Evolutionary conservation across 2,329 filamentous ascomycete species (phyloP), one percentile per base, ranked within the genome.

Genomic region (Apiospora phragmitis): DNA sequence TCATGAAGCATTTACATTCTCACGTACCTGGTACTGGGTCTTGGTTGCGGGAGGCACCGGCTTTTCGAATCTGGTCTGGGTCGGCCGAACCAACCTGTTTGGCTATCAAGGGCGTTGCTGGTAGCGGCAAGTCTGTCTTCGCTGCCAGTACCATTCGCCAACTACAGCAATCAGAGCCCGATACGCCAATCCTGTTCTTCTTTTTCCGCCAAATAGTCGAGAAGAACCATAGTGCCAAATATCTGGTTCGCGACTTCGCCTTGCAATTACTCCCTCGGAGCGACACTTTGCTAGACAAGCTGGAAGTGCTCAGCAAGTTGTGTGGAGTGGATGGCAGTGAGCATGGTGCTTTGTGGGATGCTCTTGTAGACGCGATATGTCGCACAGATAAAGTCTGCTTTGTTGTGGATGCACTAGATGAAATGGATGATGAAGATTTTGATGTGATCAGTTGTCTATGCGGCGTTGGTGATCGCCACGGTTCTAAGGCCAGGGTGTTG

Each of bases 351-450:
- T 71, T 84, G 4, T 82, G 80, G 80, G 71, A 74, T 5, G 67
- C 78, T 43, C 71, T 83, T 5, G 69, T 74, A 7, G 72, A 73
- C 38, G 77, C 77, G 0, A 67, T 81, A 11, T n/a, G 65, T 65
- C 2, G 45, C 65, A 6, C 71, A 77, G 26, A 74, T 70, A 51
- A 71, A 41, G 81, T 78, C 0, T 85, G 81, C 68, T 82, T 80
- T 43, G 76, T 86, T 1, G 77, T 78, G 0, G 84, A 86, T 71
- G 84, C 83, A 0, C 76, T 86, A 2, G 85, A 87, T 71, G 85
- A 87, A 74, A 85, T 86, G 80, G 81, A 84, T 51, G 49, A 74
- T n/a, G 80, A 76, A 0, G 75, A 82, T 21, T 78, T 80, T 3
- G 47, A 71, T 0, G 83, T 85, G 41, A 71, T 85, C 2, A 65